Evolutionary conservation across 441 rosid species (phyloP), one percentile per base, ranked within the genome.

Genomic region (Gossypium aridum): DNA sequence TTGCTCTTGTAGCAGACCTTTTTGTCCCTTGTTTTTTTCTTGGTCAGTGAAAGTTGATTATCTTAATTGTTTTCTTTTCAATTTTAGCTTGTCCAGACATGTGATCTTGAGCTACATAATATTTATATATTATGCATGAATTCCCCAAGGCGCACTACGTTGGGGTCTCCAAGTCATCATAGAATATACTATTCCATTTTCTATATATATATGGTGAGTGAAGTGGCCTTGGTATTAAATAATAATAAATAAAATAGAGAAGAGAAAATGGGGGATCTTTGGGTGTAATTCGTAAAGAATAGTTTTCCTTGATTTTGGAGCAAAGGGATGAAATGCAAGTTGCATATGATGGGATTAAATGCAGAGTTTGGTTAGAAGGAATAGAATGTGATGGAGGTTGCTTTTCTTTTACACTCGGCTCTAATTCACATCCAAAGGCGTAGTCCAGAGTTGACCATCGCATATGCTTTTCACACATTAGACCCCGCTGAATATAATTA

Each of bases 1-100:
- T 73, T 80, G 61, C 56, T 70, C 71, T 64, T 37, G 47, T 63
- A 63, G 69, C 80, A 60, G 82, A 43, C 70, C 74, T 14, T 83
- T 31, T 76, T 79, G 53, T 73, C 72, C 54, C 25, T 74, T 66
- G 71, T 31, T 31, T 69, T 76, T 57, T 60, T 61, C 55, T 51
- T 45, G 31, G 49, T 60, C 64, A 47, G n/a, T 76, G 37, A 68
- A 28, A 76, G 67, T 65, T 62, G 31, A 13, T 43, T 37, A 4
- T 43, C 72, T 75, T 68, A 31, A 34, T 67, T 28, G 43, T 60
- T 19, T 47, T 31, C n/a, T 34, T 34, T 49, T 26, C 47, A 62
- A 26, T 6, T 8, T 34, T 20, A 26, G 34, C 3, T 55, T 10
- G 22, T 63, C 47, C 2, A n/a, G 4, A 34, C 49, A 31, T 34